A percentile compares a stretch with the other conserved stretches of the same genome.
Evolutionary conservation across 768 basidiomycete species (phyloP).

Genomic region (Boletus coccyginus): DNA sequence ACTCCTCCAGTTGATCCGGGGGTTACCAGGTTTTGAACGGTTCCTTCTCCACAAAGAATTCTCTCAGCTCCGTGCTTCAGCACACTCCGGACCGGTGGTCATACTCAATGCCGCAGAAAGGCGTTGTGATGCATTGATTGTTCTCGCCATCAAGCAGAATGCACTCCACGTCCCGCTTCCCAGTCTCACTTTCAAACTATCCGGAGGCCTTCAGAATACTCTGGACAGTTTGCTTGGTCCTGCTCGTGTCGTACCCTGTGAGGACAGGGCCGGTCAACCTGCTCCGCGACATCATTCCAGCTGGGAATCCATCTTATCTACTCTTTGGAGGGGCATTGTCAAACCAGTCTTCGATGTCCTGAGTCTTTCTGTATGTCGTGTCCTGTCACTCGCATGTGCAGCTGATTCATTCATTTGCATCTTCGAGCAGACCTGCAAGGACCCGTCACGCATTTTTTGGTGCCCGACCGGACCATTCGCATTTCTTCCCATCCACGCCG

Average conservation of each 20-base stretch:
- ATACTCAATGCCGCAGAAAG: neutral
- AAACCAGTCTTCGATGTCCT: constrained; percentile 7
- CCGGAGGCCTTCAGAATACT: neutral
- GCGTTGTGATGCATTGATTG: constrained; percentile 34
- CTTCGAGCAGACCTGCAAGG: no score
- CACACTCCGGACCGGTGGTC: neutral
- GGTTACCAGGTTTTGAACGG: constrained; percentile 1
- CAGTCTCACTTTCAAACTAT: neutral
- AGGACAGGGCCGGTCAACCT: neutral
- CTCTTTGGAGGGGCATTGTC: constrained; percentile 8
- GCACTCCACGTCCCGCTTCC: constrained; percentile 6
- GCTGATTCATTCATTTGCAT: no score
- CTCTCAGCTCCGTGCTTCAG: neutral
- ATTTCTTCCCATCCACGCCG: no score
- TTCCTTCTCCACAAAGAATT: constrained; percentile 6
- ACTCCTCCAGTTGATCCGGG: neutral
- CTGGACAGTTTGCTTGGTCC: neutral
- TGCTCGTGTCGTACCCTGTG: neutral
- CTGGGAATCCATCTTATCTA: constrained; percentile 3
- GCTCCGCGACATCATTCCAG: neutral
- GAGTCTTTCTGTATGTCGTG: neutral
- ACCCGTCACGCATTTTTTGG: no score
- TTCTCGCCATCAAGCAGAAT: neutral
- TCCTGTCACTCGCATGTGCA: no score
- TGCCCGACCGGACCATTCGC: no score